Percentiles rank a stretch among this genome's conserved stretches.
Conservation (phyloP, 2,329 filamentous ascomycete genomes). For the Hirsutella minnesotensis region DNA sequence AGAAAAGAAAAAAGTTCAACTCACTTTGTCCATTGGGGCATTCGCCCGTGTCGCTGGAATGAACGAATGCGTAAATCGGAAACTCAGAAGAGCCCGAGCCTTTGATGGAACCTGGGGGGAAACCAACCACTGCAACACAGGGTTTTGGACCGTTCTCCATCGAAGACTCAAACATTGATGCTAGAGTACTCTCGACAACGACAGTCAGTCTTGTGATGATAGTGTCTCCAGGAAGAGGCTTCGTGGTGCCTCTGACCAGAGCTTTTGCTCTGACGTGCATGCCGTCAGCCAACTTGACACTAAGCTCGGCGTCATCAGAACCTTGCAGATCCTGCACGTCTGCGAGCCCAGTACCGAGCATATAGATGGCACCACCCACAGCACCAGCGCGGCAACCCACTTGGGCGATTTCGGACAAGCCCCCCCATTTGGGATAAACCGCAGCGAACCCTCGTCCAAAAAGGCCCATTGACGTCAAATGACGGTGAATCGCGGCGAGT, state of each 20-base stretch:
- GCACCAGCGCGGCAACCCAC: constrained; percentile 83
- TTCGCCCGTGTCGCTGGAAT: constrained; percentile 87
- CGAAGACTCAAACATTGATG: constrained; percentile 54
- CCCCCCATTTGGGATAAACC: constrained; percentile 87
- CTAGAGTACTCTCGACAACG: constrained; percentile 55
- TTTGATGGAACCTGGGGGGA: constrained; percentile 41
- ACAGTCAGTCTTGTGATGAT: constrained; percentile 50
- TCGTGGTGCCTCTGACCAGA: constrained; percentile 34
- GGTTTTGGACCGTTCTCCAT: constrained; percentile 67
- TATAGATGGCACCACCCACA: constrained; percentile 84
- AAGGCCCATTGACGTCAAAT: constrained; percentile 75
- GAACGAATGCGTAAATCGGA: constrained; percentile 52
- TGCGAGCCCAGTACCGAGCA: constrained; percentile 61
- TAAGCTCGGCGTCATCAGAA: constrained; percentile 18
- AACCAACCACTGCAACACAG: constrained; percentile 59
- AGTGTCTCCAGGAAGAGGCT: constrained; percentile 11
- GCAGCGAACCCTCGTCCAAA: constrained; percentile 85
- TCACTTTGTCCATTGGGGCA: constrained; percentile 84
- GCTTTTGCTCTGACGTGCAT: constrained; percentile 42
- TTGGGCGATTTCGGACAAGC: constrained; percentile 78
- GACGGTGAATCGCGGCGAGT: constrained; percentile 60
- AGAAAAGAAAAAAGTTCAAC: constrained; percentile 28
- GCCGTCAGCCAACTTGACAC: constrained; percentile 43
- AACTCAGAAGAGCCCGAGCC: constrained; percentile 20
- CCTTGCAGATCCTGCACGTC: constrained; percentile 10